Evolutionary conservation across 768 basidiomycete species (phyloP), one percentile per base, ranked within the genome.

Genomic region (Mycena latifolia): DNA sequence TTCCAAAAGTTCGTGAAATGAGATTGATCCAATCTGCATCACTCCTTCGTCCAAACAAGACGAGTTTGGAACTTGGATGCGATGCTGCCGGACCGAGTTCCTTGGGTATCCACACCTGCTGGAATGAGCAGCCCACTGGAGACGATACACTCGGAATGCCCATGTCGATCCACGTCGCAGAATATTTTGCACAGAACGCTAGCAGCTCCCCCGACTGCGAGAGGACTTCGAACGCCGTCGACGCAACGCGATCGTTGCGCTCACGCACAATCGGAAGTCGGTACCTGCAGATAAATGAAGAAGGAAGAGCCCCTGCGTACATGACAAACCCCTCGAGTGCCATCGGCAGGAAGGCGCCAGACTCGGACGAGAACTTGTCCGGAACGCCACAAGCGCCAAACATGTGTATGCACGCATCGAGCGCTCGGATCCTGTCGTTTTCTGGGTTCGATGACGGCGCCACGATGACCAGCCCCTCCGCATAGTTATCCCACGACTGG

Each of bases 331-430:
- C 75, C 54, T 78, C 71, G 25, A 78, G 56, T 10, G 77, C 76
- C n/a, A 77, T 74, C 18, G 78, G 78, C 25, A 79, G 69, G 66
- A 74, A 79, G 10, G 77, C 74, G 5, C 78, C 78, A 8, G 72
- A 65, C 37, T 35, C 14, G 33, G 41, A 67, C 10, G 18, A 74
- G 72, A 10, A 73, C 69, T 33, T 73, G 45, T 3, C n/a, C n/a
- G 43, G 67, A 63, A 77, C 47, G 37, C 53, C 24, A 27, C 31
- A 61, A 1, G 76, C 74, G 20, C 76, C 79, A 45, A 80, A 75
- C 76, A 77, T 74, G 56, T 80, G 79, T 22, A 79, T 66, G 46
- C 78, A 79, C 15, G 79, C 75, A 56, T 80, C 79, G 35, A 80
- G 64, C 61, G 78, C 77, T 20, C 79, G 73, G 56, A 77, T 77